Base-by-base conservation (phyloP, 2,329 filamentous ascomycete genomes). In the Atkinsonella hypoxylon region DNA sequence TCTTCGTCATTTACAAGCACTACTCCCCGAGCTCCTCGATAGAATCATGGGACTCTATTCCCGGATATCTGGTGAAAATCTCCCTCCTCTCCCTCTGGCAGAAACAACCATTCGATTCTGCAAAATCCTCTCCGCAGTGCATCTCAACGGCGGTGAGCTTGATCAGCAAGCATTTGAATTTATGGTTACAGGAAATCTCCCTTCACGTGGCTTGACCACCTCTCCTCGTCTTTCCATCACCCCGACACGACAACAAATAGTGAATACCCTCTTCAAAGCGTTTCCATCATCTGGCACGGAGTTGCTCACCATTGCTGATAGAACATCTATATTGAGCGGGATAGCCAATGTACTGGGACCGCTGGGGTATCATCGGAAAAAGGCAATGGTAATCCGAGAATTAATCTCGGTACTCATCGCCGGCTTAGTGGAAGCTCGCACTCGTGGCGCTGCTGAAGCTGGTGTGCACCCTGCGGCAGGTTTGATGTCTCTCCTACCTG, bases 381-480 rank as follows among this genome's bases (percentile, higher is more conserved):
- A 94, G 66, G 89, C 87, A 4, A 85, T 97, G 69, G 81, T 96
- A 0, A 77, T 95, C 59, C 83, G 87, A 58, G 89, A 96, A 61
- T 76, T 97, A 47, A 77, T 98, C 9, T 84, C 83, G 3, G 82
- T 89, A 15, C 74, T 97, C 40, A 87, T 94, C 48, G 84, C 83
- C 34, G 89, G 87, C 2, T 75, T 98, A 9, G 84, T 95, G 4
- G 89, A 96, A 66, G 93, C 93, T 15, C 80, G 93, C 39, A 96
- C 94, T 45, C 78, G 91, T 45, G 91, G 91, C 32, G 93, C 93
- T 40, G 90, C 93, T n/a, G 93, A 97, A 62, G 87, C 93, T 61
- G 93, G 91, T 3, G 88, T 98, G 36, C 91, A 97, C 67, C 93
- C 93, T 40, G 91, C 91, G 17, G 89, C 91, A 10, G 90, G 89